phyloP scores from a whole-genome alignment of 345 rosid genomes.

The Lepidium sativum region DNA sequence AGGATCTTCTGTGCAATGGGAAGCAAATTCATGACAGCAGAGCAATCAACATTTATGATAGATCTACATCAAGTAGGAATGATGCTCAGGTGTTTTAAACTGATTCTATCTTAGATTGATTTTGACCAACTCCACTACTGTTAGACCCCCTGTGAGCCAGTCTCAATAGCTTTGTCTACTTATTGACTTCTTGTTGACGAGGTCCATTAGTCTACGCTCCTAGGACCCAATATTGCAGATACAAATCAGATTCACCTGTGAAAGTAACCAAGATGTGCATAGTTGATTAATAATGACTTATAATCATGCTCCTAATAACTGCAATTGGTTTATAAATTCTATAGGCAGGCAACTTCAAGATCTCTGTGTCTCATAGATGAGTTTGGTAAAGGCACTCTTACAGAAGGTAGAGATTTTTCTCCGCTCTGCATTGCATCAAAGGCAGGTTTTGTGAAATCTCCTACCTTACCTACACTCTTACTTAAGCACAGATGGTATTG shows the following conservation, averaged over 20 bases:
- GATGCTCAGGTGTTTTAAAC: constrained; percentile 66
- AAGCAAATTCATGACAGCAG: constrained; percentile 82
- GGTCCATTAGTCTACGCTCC: neutral
- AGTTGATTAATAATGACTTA: neutral
- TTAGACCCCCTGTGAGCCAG: neutral
- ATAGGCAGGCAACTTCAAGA: constrained; percentile 86
- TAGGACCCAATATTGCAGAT: neutral
- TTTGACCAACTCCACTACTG: neutral
- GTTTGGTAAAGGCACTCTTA: constrained; percentile 99
- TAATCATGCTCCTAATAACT: constrained; percentile 2
- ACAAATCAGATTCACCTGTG: neutral
- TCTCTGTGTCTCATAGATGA: constrained; percentile 91
- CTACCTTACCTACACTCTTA: constrained; percentile 8
- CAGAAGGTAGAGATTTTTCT: constrained; percentile 44
- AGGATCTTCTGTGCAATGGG: constrained; percentile 98
- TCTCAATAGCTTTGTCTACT: neutral
- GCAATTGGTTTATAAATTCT: constrained; percentile 3
- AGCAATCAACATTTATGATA: constrained; percentile 94
- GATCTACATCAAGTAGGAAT: constrained; percentile 98
- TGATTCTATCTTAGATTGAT: neutral
- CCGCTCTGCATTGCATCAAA: neutral
- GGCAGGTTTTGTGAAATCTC: neutral
- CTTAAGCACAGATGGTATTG: constrained; percentile 70
- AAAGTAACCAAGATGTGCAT: neutral
- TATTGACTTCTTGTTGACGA: constrained; percentile 1